Conservation (phyloP, 2,329 filamentous ascomycete genomes). For the Ophiostoma ips region DNA sequence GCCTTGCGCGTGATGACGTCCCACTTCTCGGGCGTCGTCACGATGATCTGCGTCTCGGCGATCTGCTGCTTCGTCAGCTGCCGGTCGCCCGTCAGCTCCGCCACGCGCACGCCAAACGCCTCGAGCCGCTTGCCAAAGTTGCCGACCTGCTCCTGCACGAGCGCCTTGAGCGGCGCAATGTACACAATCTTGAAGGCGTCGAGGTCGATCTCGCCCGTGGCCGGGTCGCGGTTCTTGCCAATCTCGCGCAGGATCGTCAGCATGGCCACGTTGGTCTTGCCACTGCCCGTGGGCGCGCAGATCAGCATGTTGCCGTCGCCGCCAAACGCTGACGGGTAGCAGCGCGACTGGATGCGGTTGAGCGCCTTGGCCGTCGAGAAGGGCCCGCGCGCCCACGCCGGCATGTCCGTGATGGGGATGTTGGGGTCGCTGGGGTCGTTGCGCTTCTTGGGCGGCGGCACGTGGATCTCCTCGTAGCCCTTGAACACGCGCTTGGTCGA, state of each 20-base stretch:
- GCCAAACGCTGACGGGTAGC: constrained; percentile 78
- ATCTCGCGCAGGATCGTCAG: constrained; percentile 90
- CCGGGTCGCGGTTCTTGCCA: constrained; percentile 79
- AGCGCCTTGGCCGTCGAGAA: constrained; percentile 78
- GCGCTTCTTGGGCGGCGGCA: constrained; percentile 81
- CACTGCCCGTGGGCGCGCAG: constrained; percentile 91
- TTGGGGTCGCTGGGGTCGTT: constrained; percentile 66
- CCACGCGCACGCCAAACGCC: constrained; percentile 79
- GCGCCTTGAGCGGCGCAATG: constrained; percentile 86
- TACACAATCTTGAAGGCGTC: constrained; percentile 98
- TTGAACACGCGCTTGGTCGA: constrained; percentile 94
- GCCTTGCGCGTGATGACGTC: constrained; percentile 98
- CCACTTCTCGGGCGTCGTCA: constrained; percentile 98
- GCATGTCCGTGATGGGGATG: constrained; percentile 75
- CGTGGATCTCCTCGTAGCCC: constrained; percentile 96
- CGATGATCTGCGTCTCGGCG: constrained; percentile 91
- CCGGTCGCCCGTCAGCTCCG: constrained; percentile 93
- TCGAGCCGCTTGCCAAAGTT: constrained; percentile 90
- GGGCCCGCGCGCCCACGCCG: constrained; percentile 78
- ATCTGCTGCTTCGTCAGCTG: constrained; percentile 99
- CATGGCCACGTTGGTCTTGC: constrained; percentile 98
- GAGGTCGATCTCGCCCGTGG: constrained; percentile 86
- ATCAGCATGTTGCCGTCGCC: constrained; percentile 96
- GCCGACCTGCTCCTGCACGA: constrained; percentile 95
- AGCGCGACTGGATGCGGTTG: constrained; percentile 92